phyloP scores from a whole-genome alignment of 768 basidiomycete species.

The Neoboletus brunneissimus region DNA sequence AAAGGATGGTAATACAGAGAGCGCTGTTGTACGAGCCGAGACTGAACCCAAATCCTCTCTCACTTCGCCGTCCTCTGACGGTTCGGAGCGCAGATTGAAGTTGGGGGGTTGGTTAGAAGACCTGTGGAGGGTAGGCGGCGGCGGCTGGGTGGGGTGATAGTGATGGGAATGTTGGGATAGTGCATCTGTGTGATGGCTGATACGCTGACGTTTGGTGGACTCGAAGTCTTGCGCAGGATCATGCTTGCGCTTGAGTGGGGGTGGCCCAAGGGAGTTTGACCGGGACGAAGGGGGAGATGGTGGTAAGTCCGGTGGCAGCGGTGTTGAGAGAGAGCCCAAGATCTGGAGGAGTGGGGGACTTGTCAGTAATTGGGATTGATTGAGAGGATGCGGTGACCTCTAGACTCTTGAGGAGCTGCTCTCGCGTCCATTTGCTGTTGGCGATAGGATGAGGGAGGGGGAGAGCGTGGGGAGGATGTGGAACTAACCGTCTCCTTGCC shows the following conservation, averaged over 20 bases:
- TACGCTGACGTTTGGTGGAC: conserved; percentile 34
- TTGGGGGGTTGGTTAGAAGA: conserved; percentile 21
- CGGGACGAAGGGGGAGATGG: conserved; percentile 46
- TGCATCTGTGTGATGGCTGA: conserved; percentile 21
- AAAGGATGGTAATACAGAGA: conserved; percentile 32
- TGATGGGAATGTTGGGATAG: conserved; percentile 29
- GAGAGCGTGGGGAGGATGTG: conserved; percentile 6
- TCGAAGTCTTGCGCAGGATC: conserved; percentile 26
- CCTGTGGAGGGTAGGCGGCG: conserved; percentile 17
- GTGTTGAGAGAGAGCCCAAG: conserved; percentile 37
- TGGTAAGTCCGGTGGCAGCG: conserved; percentile 44
- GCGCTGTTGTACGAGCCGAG: conserved; percentile 24
- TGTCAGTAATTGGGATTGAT: conserved; percentile 18
- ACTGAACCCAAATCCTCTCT: conserved; percentile 36
- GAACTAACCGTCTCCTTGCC: conserved; percentile 36
- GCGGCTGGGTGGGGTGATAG: conserved; percentile 28
- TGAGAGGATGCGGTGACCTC: conserved; percentile 32
- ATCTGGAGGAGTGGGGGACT: conserved; percentile 30
- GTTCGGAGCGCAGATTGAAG: conserved; percentile 37
- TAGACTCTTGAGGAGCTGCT: conserved; percentile 39
- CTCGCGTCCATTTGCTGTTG: conserved; percentile 33
- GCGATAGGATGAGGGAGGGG: conserved; percentile 27
- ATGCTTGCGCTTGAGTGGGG: conserved; percentile 39
- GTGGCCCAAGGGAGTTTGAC: conserved; percentile 39
- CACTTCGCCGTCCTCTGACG: conserved; percentile 47